phyloP scores from a whole-genome alignment of 2,329 filamentous ascomycete genomes.

The Phyllosticta citribraziliensis region DNA sequence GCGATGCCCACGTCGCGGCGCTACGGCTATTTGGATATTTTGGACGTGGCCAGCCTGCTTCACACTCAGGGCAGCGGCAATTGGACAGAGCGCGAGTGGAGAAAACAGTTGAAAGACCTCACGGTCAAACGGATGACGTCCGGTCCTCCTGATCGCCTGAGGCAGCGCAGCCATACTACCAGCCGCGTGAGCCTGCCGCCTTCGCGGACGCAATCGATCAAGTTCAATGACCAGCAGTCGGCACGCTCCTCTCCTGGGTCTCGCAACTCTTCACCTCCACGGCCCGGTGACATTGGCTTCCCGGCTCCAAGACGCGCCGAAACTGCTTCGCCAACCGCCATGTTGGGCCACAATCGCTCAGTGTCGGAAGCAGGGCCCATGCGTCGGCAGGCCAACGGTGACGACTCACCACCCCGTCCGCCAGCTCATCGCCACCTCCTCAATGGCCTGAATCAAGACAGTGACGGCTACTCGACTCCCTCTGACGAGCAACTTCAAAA shows the following conservation, averaged over 20 bases:
- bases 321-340: conserved; percentile 29
- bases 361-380: conserved; percentile 33
- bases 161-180: conserved; percentile 31
- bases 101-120: conserved; percentile 76
- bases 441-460: conserved; percentile 19
- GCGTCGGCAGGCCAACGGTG: conserved; percentile 19
- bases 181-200: conserved; percentile 31
- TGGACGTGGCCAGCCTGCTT: conserved; percentile 76
- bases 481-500: conserved; percentile 10
- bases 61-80: conserved; percentile 62
- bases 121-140: conserved; percentile 67
- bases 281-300: conserved; percentile 18
- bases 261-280: conserved; percentile 33
- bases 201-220: conserved; percentile 23
- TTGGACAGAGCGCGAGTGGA: conserved; percentile 87
- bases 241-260: conserved; percentile 36
- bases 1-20: conserved; percentile 83
- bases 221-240: conserved; percentile 35
- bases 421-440: conserved; percentile 26
- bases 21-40: conserved; percentile 82
- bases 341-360: conserved; percentile 37
- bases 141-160: conserved; percentile 6
- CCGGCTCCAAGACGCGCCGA: conserved; percentile 31
- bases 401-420: conserved; percentile 31
- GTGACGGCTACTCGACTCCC: conserved; percentile 12